phyloP scores from a whole-genome alignment of 2,329 filamentous ascomycete species.

The Fusarium beomiforme region DNA sequence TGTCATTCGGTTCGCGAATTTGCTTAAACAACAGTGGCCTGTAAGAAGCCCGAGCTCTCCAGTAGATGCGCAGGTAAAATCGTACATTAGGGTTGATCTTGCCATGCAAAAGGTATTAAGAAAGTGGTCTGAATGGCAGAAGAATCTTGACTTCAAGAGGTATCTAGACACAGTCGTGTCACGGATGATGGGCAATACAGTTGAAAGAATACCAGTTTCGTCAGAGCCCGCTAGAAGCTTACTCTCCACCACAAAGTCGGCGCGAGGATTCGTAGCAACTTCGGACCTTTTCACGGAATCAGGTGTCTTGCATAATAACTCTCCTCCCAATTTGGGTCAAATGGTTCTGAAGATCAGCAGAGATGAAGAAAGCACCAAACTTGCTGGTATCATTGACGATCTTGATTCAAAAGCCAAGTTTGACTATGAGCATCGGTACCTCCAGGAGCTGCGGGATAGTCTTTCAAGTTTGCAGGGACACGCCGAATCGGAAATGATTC shows the following conservation, averaged over 20 bases:
- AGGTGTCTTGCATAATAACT: fast-evolving
- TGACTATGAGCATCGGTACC: constrained; percentile 17
- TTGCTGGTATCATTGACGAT: constrained; percentile 8
- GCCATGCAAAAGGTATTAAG: not conserved
- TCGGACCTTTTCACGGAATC: not conserved
- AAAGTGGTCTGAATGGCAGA: constrained; percentile 20
- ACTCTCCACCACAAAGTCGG: no score
- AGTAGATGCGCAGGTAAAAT: not conserved
- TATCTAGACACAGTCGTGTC: constrained; percentile 6
- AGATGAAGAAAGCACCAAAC: not conserved
- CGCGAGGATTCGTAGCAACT: constrained; percentile 12
- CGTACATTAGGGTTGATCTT: not conserved
- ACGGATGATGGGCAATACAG: not conserved
- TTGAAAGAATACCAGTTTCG: not conserved
- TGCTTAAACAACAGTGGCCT: constrained; percentile 25
- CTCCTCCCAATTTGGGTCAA: fast-evolving
- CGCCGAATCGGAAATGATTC: not conserved
- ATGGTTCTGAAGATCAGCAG: not conserved
- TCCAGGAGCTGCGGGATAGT: constrained; percentile 19
- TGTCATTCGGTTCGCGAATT: not conserved
- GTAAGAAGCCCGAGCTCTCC: not conserved
- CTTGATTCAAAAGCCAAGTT: constrained; percentile 12
- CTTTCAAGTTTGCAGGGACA: constrained; percentile 1
- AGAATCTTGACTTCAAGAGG: constrained; percentile 16
- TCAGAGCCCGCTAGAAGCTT: fast-evolving